Evolutionary conservation across 208 protist genomes (phyloP).

Genomic region (Trypanosoma theileri): DNA sequence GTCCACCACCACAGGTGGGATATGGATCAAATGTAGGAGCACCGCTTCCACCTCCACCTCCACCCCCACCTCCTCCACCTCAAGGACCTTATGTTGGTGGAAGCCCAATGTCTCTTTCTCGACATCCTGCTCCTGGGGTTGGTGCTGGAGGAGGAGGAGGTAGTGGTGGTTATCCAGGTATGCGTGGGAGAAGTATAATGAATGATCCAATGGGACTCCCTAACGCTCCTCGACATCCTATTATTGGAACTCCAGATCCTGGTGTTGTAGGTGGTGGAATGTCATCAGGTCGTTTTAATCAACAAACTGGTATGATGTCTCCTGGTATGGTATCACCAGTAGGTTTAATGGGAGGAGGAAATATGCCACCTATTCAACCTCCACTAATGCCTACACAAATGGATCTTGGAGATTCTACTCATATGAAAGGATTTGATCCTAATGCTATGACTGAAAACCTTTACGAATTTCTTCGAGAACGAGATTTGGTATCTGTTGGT

Average conservation of each 20-base stretch:
- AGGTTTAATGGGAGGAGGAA: conserved; percentile 5
- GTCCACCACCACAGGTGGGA: conserved; percentile 19
- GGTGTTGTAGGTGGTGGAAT: conserved; percentile 13
- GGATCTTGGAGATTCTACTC: conserved; percentile 6
- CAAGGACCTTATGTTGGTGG: conserved; percentile 1
- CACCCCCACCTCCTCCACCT: neutral
- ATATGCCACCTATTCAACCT: conserved; percentile 1
- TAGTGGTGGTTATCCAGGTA: conserved; percentile 18
- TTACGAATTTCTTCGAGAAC: conserved; percentile 65
- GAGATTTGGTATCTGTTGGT: conserved; percentile 48
- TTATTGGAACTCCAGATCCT: conserved; percentile 26
- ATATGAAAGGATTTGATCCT: conserved; percentile 8
- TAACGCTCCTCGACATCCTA: conserved; percentile 14
- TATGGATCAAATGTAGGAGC: conserved; percentile 14
- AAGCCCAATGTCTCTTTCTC: conserved; percentile 1
- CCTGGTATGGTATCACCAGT: conserved; percentile 10
- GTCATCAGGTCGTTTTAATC: conserved; percentile 25
- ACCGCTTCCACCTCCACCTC: conserved; percentile 16
- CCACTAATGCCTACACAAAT: conserved; percentile 14
- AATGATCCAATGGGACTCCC: conserved; percentile 12
- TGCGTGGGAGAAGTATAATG: conserved; percentile 17
- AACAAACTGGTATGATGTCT: conserved; percentile 10
- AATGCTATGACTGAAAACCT: conserved; percentile 19
- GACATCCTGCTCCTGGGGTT: conserved; percentile 2
- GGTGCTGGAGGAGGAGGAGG: neutral